Percentiles rank a stretch among this genome's conserved stretches.
phyloP scores from a whole-genome alignment of 192 early-diverging fungal genomes.

The Umbelopsis sp. region DNA sequence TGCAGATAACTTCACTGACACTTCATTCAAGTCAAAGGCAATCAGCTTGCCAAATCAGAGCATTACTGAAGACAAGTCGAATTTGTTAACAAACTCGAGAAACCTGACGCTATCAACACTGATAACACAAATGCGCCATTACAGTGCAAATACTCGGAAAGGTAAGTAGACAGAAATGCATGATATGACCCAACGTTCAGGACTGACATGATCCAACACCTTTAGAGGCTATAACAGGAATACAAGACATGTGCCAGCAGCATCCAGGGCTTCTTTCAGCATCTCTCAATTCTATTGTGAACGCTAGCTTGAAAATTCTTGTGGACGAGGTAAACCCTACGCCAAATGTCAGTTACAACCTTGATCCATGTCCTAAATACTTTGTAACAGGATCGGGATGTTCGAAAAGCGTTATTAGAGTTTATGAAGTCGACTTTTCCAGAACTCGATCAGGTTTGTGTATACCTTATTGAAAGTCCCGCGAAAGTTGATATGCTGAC shows the following conservation, averaged over 20 bases:
- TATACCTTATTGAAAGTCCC: neutral
- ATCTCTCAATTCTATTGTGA: constrained; percentile 50
- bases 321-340: constrained; percentile 52
- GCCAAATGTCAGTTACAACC: neutral
- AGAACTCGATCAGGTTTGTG: constrained; percentile 37
- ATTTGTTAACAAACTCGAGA: constrained; percentile 70
- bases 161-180: constrained; percentile 23
- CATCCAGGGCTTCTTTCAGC: constrained; percentile 49
- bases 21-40: constrained; percentile 78
- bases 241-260: constrained; percentile 50
- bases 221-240: constrained; percentile 50
- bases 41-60: constrained; percentile 83
- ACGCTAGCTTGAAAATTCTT: constrained; percentile 48
- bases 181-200: too few relatives aligned
- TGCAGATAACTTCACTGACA: constrained; percentile 76
- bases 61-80: constrained; percentile 75
- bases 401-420: constrained; percentile 39
- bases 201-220: neutral
- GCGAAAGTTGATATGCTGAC: neutral
- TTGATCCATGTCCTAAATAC: neutral
- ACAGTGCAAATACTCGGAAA: constrained; percentile 63
- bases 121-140: constrained; percentile 76
- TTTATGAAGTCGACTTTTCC: constrained; percentile 41
- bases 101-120: constrained; percentile 81
- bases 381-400: constrained; percentile 40